Evolutionary conservation across 1,284 basidiomycete genomes (phyloP), one percentile per base, ranked within the genome.

Genomic region (Boletus semigastroideus): DNA sequence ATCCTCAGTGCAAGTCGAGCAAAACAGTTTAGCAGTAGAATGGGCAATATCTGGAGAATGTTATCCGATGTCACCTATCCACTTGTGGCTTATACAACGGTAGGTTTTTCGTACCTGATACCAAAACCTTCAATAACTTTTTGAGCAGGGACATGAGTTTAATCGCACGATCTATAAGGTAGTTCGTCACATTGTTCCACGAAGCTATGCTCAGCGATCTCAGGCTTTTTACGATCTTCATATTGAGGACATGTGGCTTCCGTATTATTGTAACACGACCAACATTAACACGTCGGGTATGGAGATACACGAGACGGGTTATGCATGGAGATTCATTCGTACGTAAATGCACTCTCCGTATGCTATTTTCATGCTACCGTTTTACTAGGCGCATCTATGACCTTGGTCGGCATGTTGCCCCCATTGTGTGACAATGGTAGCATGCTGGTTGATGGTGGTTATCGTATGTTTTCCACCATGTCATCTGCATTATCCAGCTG

Each of bases 191-290:
- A 9, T 13, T 19, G 19, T 34, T 36, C 38, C 22, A 12, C 14
- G 10, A 5, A 47, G 20, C 31, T 17, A 42, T 44, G n/a, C 50
- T 61, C 14, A 64, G 19, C 20, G 3, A 17, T 48, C n/a, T n/a
- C 11, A 86, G 83, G 81, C 86, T 3, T 96, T 98, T 67, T 95
- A 94, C 64, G 92, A 94, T 66, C 84, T 94, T 40, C 93, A 97
- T 69, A 98, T 99, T 49, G 95, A 98, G 73, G 94, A 97, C 72
- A 96, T 97, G 89, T 99, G 96, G 97, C 78, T 99, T 5, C 96
- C 97, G 2, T 99, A 89, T 75, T 99, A 95, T 74, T 97, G 94
- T 73, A 98, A 98, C 65, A 94, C 95, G 8, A 98, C 97, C n/a
- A 98, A 98, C 66, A 98, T 99, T 67, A 95, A 90, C 46, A 94